phyloP scores from a whole-genome alignment of 352 stramenopile genomes.

The Globisporangium viniferum region DNA sequence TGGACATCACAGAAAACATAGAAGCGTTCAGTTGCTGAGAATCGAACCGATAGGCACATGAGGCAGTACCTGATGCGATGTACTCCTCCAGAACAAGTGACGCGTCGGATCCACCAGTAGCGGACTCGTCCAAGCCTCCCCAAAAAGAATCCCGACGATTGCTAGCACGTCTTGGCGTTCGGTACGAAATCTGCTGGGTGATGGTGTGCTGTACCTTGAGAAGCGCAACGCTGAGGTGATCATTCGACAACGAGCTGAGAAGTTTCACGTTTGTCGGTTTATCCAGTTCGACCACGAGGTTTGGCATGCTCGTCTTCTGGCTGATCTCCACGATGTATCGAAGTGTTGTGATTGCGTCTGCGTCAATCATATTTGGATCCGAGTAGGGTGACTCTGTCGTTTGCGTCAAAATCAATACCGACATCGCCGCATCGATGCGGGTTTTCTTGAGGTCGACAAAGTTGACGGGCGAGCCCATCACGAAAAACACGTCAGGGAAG shows the following conservation, averaged over 20 bases:
- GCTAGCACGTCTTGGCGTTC: conserved; percentile 32
- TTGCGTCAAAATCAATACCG: conserved; percentile 64
- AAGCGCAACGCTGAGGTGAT: conserved; percentile 33
- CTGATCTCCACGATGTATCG: conserved; percentile 82
- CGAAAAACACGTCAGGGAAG: conserved; percentile 65
- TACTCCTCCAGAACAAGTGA: conserved; percentile 69
- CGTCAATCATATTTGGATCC: conserved; percentile 81
- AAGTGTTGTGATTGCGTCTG: conserved; percentile 77
- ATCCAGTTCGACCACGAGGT: conserved; percentile 71
- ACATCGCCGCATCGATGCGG: conserved; percentile 49
- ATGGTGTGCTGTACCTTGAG: conserved; percentile 38
- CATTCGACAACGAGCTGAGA: conserved; percentile 68
- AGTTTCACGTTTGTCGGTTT: conserved; percentile 76
- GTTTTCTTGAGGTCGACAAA: conserved; percentile 70
- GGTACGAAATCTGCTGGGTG: conserved; percentile 42
- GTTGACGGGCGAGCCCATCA: conserved; percentile 68
- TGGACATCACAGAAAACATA: background rate
- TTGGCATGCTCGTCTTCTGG: conserved; percentile 58
- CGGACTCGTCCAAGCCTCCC: conserved; percentile 30
- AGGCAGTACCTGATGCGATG: conserved; percentile 44
- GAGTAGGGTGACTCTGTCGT: conserved; percentile 48
- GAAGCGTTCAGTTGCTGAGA: background rate
- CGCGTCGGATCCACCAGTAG: conserved; percentile 21
- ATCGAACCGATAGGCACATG: background rate
- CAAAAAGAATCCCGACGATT: conserved; percentile 46